Evolutionary conservation across 73 alveolate genomes (phyloP), one percentile per base, ranked within the genome.

Genomic region (Blepharisma japonicum): DNA sequence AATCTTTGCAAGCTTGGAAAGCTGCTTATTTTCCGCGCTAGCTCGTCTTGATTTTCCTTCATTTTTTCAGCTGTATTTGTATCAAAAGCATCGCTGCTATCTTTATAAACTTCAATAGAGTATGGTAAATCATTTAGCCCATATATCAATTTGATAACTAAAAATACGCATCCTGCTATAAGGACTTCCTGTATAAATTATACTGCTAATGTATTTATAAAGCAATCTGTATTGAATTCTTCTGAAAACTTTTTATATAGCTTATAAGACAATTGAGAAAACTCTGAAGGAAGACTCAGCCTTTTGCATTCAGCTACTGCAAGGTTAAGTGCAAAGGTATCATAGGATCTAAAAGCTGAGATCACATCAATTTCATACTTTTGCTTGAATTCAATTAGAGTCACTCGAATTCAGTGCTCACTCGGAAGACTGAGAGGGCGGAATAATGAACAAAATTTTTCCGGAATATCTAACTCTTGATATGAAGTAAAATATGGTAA

Each of bases 401-500:
- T n/a, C 5, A 14, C 5, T 18, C 74, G 74, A 14, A 61, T n/a
- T 39, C 74, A 61, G 74, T 14, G 49, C 47, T 8, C 47, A 9
- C 50, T 20, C 3, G 74, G 74, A 20, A 61, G 38, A 5, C 46
- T 25, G 11, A 61, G 46, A 61, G 74, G 74, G 18, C 23, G 14
- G 74, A 18, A 61, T 9, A 61, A 25, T 14, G 74, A 61, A 9
- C 11, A n/a, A 39, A 20, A 61, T 18, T 18, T 11, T 25, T 25
- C 23, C 2, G 39, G 50, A 9, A 61, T n/a, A 9, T 25, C 49
- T 25, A 61, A 25, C 2, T n/a, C 23, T 5, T 61, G 14, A 4
- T 61, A 61, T 8, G 74, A n/a, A 1, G 74, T 61, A 18, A 61
- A 25, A 61, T 61, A 61, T 18, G 74, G 74, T 14, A 61, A 9